A percentile compares a stretch with the other conserved stretches of the same genome.
Evolutionary conservation across 225 moss, liverwort and hornwort species (phyloP).

Genomic region (Sphagnum tenellum): DNA sequence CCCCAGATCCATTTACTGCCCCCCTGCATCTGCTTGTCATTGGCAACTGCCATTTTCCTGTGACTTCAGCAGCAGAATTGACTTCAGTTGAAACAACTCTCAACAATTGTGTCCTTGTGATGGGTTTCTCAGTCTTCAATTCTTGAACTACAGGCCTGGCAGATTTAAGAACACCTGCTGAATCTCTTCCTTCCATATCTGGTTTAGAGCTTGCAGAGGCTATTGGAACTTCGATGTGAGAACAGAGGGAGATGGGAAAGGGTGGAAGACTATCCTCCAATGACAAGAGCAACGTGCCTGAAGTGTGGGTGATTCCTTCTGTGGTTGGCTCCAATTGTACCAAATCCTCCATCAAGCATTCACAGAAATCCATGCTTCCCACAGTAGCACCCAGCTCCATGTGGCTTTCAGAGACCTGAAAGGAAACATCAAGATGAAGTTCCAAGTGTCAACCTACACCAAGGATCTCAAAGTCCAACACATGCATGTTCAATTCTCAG

Average conservation of each 20-base stretch:
- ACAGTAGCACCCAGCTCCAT: conserved; percentile 56
- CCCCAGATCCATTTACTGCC: conserved; percentile 1
- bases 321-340: conserved; percentile 5
- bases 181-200: not conserved
- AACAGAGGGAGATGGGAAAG: conserved; percentile 46
- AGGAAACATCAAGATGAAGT: not conserved
- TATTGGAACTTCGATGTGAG: conserved; percentile 3
- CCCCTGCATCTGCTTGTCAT: too few relatives aligned
- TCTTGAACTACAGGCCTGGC: not conserved
- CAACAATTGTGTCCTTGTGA: conserved; percentile 47
- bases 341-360: conserved; percentile 19
- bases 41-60: conserved; percentile 14
- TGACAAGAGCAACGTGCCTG: conserved; percentile 31
- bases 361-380: conserved; percentile 62
- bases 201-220: not conserved
- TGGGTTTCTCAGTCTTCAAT: conserved; percentile 1
- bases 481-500: too few relatives aligned
- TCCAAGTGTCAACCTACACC: not conserved
- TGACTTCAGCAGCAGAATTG: conserved; percentile 44
- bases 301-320: not conserved
- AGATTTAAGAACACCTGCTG: conserved; percentile 7
- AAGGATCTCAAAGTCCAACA: too few relatives aligned
- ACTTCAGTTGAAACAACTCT: conserved; percentile 35
- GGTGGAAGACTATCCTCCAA: conserved; percentile 52
- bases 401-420: conserved; percentile 68